Evolutionary conservation across 225 moss, liverwort and hornwort species (phyloP).

Genomic region (Polytrichum formosum): DNA sequence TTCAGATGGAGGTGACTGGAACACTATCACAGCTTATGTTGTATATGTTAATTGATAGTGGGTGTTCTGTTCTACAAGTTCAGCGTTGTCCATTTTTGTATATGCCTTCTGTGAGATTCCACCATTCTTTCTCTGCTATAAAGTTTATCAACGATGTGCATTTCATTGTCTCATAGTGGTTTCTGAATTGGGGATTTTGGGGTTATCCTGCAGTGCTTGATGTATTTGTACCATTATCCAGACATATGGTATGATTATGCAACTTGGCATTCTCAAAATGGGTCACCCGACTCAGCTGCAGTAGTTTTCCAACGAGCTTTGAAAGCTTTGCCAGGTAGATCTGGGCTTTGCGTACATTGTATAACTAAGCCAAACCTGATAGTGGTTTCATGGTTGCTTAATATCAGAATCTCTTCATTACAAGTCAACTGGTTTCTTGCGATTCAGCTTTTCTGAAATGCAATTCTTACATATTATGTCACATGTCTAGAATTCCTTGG

Average conservation of each 20-base stretch:
- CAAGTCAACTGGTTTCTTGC: too few species aligned
- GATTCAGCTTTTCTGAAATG: too few species aligned
- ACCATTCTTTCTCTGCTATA: too few species aligned
- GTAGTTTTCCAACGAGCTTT: constrained; percentile 76
- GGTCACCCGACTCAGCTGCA: constrained; percentile 71
- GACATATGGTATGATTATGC: constrained; percentile 99
- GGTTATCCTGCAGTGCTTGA: constrained; percentile 77
- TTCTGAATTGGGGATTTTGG: not conserved
- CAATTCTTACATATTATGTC: too few species aligned
- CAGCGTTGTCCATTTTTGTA: not conserved
- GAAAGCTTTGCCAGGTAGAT: constrained; percentile 85
- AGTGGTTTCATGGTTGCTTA: too few species aligned
- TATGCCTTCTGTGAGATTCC: not conserved
- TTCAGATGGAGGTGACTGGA: too few species aligned
- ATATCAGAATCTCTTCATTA: too few species aligned
- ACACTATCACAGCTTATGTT: too few species aligned
- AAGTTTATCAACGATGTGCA: too few species aligned
- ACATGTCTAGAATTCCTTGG: too few species aligned
- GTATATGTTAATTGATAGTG: not conserved
- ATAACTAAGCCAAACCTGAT: too few species aligned
- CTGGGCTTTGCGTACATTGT: not conserved
- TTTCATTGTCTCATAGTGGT: not conserved
- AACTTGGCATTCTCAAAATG: constrained; percentile 94
- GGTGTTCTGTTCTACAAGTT: not conserved
- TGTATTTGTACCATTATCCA: constrained; percentile 98